Evolutionary conservation across 176 grass and related monocot genomes (phyloP), one percentile per base, ranked within the genome.

Genomic region (Aegilops bicornis): DNA sequence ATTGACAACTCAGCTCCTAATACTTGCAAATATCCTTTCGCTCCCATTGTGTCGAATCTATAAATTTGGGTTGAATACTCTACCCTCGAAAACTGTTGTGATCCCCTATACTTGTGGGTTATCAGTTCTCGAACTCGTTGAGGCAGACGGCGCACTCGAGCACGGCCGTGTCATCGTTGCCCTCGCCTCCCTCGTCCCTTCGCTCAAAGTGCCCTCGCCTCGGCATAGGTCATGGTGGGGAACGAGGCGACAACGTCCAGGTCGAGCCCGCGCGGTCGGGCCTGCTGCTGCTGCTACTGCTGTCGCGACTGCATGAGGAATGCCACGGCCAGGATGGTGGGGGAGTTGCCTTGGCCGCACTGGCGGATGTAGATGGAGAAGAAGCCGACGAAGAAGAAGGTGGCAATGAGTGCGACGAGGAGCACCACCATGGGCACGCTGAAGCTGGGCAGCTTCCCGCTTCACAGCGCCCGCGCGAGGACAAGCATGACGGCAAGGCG

Each of bases 71-170:
- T 37, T 37, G 36, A 37, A 37, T 37, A 8, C 36, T 37, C 36
- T 37, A 37, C 36, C 36, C 36, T 37, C 36, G 7, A 37, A 37
- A 37, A 7, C 7, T 37, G 36, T 37, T 37, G 36, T 4, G 36
- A 37, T 37, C 36, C 36, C 36, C 36, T 37, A 37, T 37, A 37
- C 36, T 37, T 37, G 36, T 37, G 36, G 36, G 36, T 37, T 37
- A 37, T 37, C 36, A 31, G 33, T 35, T 5, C 35, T 78, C 84
- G 67, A 97, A 97, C 84, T 95, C 92, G 81, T 92, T 87, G 84
- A 94, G 89, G 70, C 95, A 97, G 13, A 95, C 90, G 0, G 90
- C 93, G 77, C 93, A 95, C 93, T 95, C 93, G 31, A 95, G 90
- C 10, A 76, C 56, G 5, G 27, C 81, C 42, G 42, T 12, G 82